A percentile compares a stretch with the other conserved stretches of the same genome.
These are phyloP conservation scores for Lichtheimia ornata DNA, from an alignment of 371 early-diverging fungal genomes.

Conservation along the genomic window DNA sequence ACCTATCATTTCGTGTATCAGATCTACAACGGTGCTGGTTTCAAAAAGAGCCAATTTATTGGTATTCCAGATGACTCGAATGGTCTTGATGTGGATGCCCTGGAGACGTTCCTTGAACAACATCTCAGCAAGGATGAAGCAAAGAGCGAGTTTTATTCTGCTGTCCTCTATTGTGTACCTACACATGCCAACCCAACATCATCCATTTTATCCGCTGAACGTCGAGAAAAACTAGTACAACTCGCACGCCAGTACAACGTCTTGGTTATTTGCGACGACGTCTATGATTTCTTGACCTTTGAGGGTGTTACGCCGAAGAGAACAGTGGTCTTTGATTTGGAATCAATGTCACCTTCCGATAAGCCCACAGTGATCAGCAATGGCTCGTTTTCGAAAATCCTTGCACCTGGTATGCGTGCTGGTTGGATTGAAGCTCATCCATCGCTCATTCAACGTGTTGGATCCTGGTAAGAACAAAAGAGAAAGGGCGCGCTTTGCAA, in stretches of 20 bases:
- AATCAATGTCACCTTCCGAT: conserved; percentile 3
- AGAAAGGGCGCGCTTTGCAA: not conserved
- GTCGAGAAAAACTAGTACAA: conserved; percentile 40
- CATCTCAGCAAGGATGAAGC: conserved; percentile 5
- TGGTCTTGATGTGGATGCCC: conserved; percentile 26
- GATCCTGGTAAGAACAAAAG: conserved; percentile 23
- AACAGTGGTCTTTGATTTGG: conserved; percentile 36
- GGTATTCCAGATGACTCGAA: conserved; percentile 31
- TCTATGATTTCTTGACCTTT: conserved; percentile 57
- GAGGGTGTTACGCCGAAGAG: conserved; percentile 21
- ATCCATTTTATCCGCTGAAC: conserved; percentile 34
- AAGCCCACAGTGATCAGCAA: conserved; percentile 40
- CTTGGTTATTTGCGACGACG: conserved; percentile 65
- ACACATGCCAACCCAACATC: conserved; percentile 62
- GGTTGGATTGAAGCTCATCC: conserved; percentile 42
- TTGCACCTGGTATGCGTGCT: conserved; percentile 39
- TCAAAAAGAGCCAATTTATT: conserved; percentile 28
- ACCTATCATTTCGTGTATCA: conserved; percentile 61
- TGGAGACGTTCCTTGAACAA: conserved; percentile 17
- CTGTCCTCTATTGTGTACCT: conserved; percentile 60
- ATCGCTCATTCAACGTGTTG: conserved; percentile 26
- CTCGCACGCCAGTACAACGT: conserved; percentile 55
- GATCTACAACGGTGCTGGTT: conserved; percentile 52
- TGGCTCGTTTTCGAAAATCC: conserved; percentile 43
- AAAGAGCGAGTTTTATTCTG: conserved; percentile 14